Conservation (phyloP, 495 filamentous ascomycete genomes). For the Penicillium simplicissimum region DNA sequence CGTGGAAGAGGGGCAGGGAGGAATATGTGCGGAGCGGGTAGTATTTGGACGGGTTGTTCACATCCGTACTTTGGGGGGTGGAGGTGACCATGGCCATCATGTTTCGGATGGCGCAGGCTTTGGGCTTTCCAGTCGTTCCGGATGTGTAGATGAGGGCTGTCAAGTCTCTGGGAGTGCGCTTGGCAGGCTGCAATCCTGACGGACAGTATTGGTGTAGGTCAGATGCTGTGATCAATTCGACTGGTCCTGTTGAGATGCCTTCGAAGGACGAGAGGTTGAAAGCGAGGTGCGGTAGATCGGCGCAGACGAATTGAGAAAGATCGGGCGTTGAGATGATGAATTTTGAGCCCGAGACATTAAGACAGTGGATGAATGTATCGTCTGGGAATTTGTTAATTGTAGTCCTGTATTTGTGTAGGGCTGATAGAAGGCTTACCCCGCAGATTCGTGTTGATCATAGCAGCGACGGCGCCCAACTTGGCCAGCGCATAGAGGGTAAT, state of each 20-base stretch:
- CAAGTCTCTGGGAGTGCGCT: conserved; percentile 51
- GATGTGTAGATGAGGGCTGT: conserved; percentile 79
- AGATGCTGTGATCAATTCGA: conserved; percentile 43
- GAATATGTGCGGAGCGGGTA: conserved; percentile 77
- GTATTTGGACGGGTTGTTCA: conserved; percentile 42
- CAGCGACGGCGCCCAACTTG: conserved; percentile 79
- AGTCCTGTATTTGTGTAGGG: neutral
- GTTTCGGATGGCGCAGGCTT: conserved; percentile 76
- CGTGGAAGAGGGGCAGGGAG: conserved; percentile 91
- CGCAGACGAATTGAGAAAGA: conserved; percentile 40
- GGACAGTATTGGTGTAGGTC: conserved; percentile 45
- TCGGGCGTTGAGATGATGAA: conserved; percentile 62
- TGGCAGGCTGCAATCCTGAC: conserved; percentile 33
- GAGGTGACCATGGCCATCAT: conserved; percentile 50
- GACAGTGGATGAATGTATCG: conserved; percentile 74
- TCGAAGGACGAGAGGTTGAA: conserved; percentile 46
- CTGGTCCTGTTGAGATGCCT: conserved; percentile 57
- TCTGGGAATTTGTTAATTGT: conserved; percentile 27
- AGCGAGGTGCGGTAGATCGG: conserved; percentile 40
- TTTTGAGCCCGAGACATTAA: conserved; percentile 66
- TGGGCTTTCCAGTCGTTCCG: conserved; percentile 89
- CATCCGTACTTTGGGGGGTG: conserved; percentile 40
- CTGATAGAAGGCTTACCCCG: conserved; percentile 47
- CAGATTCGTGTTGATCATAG: conserved; percentile 92
- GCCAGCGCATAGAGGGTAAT: conserved; percentile 80